Evolutionary conservation across 208 protist species (phyloP).

Genomic region (Herpetomonas tarakana): DNA sequence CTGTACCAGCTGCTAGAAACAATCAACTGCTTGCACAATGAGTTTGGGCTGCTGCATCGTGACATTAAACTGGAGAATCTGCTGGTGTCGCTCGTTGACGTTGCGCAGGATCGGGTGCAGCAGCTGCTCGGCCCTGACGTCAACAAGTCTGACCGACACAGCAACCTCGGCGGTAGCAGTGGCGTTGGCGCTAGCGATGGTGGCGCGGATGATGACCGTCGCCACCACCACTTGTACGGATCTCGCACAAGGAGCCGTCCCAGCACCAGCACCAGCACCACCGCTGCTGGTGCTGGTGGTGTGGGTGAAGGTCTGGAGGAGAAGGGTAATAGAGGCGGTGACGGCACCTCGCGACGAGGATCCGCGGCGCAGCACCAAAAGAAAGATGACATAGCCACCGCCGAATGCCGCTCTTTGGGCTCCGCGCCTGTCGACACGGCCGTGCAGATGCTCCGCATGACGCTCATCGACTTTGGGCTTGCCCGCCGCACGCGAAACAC

Average conservation of each 20-base stretch:
- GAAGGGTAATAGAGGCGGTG: conserved; percentile 2
- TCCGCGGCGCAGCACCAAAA: background rate
- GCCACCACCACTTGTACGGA: too few species aligned
- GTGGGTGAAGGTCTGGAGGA: too few species aligned
- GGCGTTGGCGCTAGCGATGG: background rate
- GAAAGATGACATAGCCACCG: background rate
- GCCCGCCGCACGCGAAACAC: conserved; percentile 39
- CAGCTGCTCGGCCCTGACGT: conserved; percentile 34
- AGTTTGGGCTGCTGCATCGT: conserved; percentile 68
- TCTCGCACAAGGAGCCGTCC: too few species aligned
- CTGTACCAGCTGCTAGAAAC: conserved; percentile 75
- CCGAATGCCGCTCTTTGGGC: conserved; percentile 4
- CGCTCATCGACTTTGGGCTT: conserved; percentile 81
- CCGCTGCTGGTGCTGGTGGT: too few species aligned
- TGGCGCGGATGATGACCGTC: background rate
- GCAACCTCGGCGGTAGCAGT: background rate
- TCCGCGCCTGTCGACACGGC: conserved; percentile 12
- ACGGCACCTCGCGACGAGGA: background rate
- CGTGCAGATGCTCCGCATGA: conserved; percentile 46
- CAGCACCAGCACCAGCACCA: background rate
- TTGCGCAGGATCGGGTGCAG: conserved; percentile 24
- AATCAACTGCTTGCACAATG: conserved; percentile 65
- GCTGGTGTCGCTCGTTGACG: conserved; percentile 47
- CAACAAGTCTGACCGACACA: conserved; percentile 16
- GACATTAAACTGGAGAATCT: conserved; percentile 88